A percentile compares a stretch with the other conserved stretches of the same genome.
Evolutionary conservation across 176 grass and related monocot species (phyloP).

Genomic region (Aechmea fasciata): DNA sequence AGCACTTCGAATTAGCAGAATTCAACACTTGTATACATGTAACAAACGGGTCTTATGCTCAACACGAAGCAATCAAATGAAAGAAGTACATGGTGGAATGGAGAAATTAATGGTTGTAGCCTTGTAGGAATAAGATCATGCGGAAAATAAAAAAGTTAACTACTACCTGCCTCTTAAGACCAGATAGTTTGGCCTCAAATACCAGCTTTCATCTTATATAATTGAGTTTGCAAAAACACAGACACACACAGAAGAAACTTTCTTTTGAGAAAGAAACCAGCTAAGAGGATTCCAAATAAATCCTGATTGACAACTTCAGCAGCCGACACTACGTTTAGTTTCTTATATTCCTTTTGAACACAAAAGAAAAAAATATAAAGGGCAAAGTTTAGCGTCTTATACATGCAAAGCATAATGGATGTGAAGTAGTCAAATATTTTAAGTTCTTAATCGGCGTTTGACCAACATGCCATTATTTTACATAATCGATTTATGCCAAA

Average conservation of each 20-base stretch:
- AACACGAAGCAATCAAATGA: neutral
- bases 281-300: neutral
- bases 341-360: too few species aligned
- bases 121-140: too few species aligned
- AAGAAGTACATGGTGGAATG: neutral
- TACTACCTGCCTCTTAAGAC: neutral
- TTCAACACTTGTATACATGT: neutral
- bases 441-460: neutral
- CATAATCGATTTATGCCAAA: neutral
- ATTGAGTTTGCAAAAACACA: neutral
- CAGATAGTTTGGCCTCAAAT: neutral
- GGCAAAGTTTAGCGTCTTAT: neutral
- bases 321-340: too few species aligned
- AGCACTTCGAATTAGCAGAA: neutral
- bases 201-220: neutral
- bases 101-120: too few species aligned
- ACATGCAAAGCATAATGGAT: conserved; percentile 30
- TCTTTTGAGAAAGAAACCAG: neutral
- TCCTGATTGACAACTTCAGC: neutral
- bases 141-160: too few species aligned
- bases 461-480: neutral
- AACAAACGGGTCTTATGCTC: neutral
- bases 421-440: conserved; percentile 5
- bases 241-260: conserved; percentile 6
- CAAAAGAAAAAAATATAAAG: too few species aligned